These are phyloP conservation scores for Daldinia grandis DNA, from an alignment of 495 filamentous ascomycete species.

Conservation along the genomic window DNA sequence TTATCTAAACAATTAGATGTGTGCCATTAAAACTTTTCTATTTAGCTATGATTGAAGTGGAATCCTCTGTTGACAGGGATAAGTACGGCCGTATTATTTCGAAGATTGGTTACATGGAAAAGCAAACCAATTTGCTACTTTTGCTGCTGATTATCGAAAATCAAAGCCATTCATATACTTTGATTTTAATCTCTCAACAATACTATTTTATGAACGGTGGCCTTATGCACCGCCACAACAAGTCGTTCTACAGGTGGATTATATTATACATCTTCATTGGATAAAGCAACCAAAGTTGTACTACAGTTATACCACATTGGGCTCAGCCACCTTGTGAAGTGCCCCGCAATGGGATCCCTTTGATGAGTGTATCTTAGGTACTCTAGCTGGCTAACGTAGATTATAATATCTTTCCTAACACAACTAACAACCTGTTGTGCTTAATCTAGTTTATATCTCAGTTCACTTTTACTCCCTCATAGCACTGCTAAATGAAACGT, in stretches of 20 bases:
- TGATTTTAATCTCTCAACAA: background rate
- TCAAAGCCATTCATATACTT: background rate
- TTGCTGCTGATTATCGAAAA: background rate
- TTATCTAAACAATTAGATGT: background rate
- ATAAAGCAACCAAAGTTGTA: background rate
- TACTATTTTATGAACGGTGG: background rate
- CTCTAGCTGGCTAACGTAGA: background rate
- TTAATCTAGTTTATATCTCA: background rate
- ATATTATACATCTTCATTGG: background rate
- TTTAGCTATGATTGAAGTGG: background rate
- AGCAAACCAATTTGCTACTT: background rate
- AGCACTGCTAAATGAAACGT: background rate
- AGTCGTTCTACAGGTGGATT: background rate
- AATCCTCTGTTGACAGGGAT: background rate
- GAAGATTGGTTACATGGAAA: background rate
- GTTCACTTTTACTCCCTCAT: background rate
- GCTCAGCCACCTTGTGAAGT: background rate
- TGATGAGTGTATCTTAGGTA: background rate
- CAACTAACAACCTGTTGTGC: background rate
- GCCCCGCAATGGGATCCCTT: background rate
- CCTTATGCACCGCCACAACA: background rate
- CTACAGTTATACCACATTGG: constrained; percentile 1
- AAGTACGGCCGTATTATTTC: background rate
- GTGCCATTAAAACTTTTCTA: background rate
- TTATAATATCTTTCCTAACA: background rate